A percentile compares a stretch with the other conserved stretches of the same genome.
Conservation (phyloP, 306 rosid species). For the Casuarina cunninghamiana region DNA sequence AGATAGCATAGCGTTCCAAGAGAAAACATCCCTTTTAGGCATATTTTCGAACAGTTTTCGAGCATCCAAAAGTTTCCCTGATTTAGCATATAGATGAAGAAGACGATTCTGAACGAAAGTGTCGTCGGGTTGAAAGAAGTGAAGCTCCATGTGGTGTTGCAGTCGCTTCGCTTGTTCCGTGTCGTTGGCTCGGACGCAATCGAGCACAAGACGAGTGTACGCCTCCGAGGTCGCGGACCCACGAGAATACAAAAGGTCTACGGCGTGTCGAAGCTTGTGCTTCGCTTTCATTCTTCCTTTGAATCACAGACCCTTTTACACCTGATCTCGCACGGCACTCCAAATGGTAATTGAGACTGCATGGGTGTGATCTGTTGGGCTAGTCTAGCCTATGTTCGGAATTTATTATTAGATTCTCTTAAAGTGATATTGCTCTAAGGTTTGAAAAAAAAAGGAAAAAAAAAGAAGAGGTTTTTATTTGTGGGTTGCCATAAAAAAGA, state of each 20-base stretch:
- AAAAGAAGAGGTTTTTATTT: too few species aligned
- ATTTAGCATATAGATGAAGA: conserved; percentile 48
- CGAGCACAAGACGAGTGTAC: conserved; percentile 60
- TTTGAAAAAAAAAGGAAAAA: too few species aligned
- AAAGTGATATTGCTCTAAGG: too few species aligned
- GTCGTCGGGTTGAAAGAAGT: conserved; percentile 52
- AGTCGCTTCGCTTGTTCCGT: conserved; percentile 58
- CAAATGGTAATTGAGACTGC: too few species aligned
- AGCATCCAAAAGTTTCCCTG: conserved; percentile 49
- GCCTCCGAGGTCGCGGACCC: conserved; percentile 51
- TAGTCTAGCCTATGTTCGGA: too few species aligned
- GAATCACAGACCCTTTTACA: not conserved
- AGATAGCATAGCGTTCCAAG: conserved; percentile 65
- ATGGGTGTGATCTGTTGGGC: too few species aligned
- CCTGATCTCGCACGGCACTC: too few species aligned
- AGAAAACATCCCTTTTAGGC: conserved; percentile 53
- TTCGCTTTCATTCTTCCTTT: conserved; percentile 34
- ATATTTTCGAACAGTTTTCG: conserved; percentile 52
- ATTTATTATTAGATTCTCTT: too few species aligned
- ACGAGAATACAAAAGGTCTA: conserved; percentile 42
- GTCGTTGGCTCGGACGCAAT: conserved; percentile 57
- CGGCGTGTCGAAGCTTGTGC: conserved; percentile 45
- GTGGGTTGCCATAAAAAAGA: too few species aligned
- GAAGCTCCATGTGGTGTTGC: conserved; percentile 64
- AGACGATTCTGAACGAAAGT: conserved; percentile 61